Evolutionary conservation across 2,329 filamentous ascomycete species (phyloP), one percentile per base, ranked within the genome.

Genomic region (Ophidiomyces ophidiicola): DNA sequence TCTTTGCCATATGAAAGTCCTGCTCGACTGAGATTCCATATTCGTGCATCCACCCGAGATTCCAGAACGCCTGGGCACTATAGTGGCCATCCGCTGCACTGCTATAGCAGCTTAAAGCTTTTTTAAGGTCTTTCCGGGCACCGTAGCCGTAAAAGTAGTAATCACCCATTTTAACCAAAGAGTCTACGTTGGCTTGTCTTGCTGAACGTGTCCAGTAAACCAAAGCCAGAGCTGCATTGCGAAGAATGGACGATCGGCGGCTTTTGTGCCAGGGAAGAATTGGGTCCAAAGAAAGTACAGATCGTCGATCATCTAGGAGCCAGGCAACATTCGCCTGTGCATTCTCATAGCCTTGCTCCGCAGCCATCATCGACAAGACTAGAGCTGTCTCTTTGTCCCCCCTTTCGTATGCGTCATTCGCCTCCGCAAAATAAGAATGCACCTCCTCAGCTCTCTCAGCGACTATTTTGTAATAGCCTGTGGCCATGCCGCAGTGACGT

Each of bases 41-140:
- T 62, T 98, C 90, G 54, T 98, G 86, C 88, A 98, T 96, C 90
- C 90, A 98, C 4, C 90, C 92, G 10, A 98, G 69, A 53, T 98
- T 96, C 74, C 86, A 98, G 42, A 94, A 76, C 10, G 92, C 90
- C 61, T 98, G 92, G 2, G 88, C 90, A 50, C 85, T 93, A 54
- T 86, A 81, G 50, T 88, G 78, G 44, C 82, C 86, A 55, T 98
- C 90, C 0, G 87, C 87, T 1, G 90, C 90, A 3, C 84, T 82
- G 38, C 82, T 80, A 53, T 98, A 98, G 64, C 90, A 98, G 31
- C 82, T 78, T 0, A 87, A 86, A 4, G 92, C 92, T 59, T 94
- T 94, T 50, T 87, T 79, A 12, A 82, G 66, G 48, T 92, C 82
- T 0, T 67, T 52, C 5, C 74, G 66, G 0, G 81, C 74, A 2